These are phyloP conservation scores for Coemansia sp. DNA, from an alignment of 192 early-diverging fungal genomes.

Conservation along the genomic window DNA sequence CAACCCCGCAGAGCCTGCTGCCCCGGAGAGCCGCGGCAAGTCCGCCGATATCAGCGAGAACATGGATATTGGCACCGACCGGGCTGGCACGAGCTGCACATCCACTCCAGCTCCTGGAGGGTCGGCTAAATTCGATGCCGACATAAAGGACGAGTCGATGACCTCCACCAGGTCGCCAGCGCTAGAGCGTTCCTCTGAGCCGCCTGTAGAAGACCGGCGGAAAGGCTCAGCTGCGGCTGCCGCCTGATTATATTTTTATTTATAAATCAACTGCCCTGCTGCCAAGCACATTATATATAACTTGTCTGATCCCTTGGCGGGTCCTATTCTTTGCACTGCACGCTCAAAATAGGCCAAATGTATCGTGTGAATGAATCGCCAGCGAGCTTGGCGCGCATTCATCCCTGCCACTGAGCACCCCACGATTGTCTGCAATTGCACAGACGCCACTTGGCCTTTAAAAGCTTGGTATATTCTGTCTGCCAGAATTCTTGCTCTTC, in stretches of 20 bases:
- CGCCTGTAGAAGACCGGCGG: constrained; percentile 24
- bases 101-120: constrained; percentile 17
- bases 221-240: constrained; percentile 12
- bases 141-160: background rate
- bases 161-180: background rate
- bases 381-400: background rate
- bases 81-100: constrained; percentile 55
- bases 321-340: background rate
- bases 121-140: background rate
- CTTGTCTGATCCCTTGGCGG: background rate
- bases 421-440: too few relatives aligned
- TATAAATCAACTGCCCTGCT: background rate
- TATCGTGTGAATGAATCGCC: background rate
- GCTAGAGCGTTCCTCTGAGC: background rate
- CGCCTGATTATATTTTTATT: constrained; percentile 1
- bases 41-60: constrained; percentile 32
- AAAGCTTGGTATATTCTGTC: background rate
- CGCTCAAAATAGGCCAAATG: background rate
- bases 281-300: background rate
- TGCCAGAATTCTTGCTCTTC: background rate
- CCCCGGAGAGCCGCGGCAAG: constrained; percentile 45
- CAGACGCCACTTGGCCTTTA: constrained; percentile 4
- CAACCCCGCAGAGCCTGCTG: background rate
- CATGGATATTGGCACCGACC: constrained; percentile 61
- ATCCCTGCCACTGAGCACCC: background rate